phyloP scores from a whole-genome alignment of 2,329 filamentous ascomycete genomes.

The Alternaria hordeiaustralica region DNA sequence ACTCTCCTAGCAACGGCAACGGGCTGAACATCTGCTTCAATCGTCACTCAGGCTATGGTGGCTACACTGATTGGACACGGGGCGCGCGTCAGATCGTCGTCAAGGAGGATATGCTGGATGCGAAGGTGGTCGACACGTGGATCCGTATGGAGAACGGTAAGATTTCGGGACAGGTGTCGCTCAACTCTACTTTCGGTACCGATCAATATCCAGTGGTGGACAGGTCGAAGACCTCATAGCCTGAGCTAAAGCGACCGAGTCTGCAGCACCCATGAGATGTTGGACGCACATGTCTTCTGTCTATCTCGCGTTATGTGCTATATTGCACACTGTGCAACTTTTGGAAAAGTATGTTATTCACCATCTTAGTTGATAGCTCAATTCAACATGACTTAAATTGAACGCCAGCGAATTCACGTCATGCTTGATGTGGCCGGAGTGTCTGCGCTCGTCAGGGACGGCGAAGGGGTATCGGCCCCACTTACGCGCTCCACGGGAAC shows the following conservation, averaged over 20 bases:
- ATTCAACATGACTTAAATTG: neutral
- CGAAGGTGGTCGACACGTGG: conserved; percentile 62
- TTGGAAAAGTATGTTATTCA: neutral
- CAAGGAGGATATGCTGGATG: conserved; percentile 50
- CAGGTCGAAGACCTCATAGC: conserved; percentile 15
- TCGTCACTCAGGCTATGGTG: conserved; percentile 72
- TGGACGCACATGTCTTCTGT: neutral
- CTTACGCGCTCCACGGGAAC: neutral
- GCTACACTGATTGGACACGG: conserved; percentile 69
- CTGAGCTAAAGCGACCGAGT: neutral
- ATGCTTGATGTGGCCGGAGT: neutral
- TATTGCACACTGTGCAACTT: neutral
- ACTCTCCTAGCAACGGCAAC: conserved; percentile 50
- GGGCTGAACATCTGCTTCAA: conserved; percentile 63
- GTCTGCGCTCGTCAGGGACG: neutral
- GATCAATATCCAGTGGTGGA: conserved; percentile 58
- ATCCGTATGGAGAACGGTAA: conserved; percentile 65
- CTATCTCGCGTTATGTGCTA: neutral
- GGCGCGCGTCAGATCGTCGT: conserved; percentile 65
- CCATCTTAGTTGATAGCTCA: neutral
- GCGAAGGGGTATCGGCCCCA: neutral
- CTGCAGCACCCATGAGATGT: neutral
- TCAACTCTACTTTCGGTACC: conserved; percentile 66
- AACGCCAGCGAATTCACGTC: neutral
- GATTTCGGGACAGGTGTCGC: conserved; percentile 58